Conservation (phyloP, 2,329 filamentous ascomycete species). For the Knufia petricola region DNA sequence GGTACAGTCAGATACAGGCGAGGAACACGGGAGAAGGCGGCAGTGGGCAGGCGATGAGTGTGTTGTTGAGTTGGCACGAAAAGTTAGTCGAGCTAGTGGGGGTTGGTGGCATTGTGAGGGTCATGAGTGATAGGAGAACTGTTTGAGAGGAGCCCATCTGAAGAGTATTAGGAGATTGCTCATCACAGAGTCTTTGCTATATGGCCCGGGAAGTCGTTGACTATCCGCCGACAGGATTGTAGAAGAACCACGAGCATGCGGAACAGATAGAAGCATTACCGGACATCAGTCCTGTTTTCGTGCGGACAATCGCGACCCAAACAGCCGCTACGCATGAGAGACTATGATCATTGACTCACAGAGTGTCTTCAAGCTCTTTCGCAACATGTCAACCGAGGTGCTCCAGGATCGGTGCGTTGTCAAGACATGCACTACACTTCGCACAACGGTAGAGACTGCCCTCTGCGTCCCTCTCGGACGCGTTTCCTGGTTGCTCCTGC, state of each 20-base stretch:
- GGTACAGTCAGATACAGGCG: slow-evolving; percentile 66
- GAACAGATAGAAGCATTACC: too few relatives aligned
- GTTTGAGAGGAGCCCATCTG: slow-evolving; percentile 43
- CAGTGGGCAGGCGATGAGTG: slow-evolving; percentile 85
- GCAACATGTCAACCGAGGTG: slow-evolving; percentile 94
- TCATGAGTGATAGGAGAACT: slow-evolving; percentile 92
- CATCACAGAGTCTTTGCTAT: too few relatives aligned
- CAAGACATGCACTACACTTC: slow-evolving; percentile 54
- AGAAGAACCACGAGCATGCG: too few relatives aligned
- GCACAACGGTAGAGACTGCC: slow-evolving; percentile 42
- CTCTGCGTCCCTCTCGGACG: not conserved
- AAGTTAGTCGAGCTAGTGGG: slow-evolving; percentile 94
- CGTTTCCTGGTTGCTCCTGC: not conserved
- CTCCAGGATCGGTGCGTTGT: slow-evolving; percentile 52
- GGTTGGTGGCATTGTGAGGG: slow-evolving; percentile 81
- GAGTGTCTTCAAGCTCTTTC: slow-evolving; percentile 57
- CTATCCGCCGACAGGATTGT: too few relatives aligned
- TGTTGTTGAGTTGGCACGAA: slow-evolving; percentile 95
- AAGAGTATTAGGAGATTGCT: too few relatives aligned
- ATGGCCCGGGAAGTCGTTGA: too few relatives aligned
- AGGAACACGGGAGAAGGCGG: slow-evolving; percentile 53
- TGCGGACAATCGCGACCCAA: too few relatives aligned
- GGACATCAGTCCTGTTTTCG: too few relatives aligned
- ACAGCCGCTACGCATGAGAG: too few relatives aligned
- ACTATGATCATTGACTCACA: not conserved